These are phyloP conservation scores for Syzygium oleosum DNA, from an alignment of 345 rosid species.

Conservation along the genomic window DNA sequence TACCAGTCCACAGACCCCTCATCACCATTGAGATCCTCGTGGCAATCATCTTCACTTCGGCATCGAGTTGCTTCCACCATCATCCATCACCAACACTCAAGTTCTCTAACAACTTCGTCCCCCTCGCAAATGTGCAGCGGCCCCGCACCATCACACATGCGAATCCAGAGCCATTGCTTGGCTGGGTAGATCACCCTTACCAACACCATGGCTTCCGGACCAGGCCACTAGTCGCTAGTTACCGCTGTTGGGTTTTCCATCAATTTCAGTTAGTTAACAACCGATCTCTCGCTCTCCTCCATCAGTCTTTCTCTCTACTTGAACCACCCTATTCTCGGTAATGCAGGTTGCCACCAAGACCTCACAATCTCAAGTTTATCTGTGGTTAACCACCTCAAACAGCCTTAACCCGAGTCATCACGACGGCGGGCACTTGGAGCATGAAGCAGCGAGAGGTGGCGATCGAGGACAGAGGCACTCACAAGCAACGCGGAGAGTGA, in stretches of 20 bases:
- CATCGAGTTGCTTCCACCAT: neutral
- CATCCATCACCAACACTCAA: neutral
- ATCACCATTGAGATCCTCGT: neutral
- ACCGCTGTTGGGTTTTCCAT: neutral
- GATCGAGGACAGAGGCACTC: neutral
- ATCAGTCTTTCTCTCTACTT: neutral
- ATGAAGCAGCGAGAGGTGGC: neutral
- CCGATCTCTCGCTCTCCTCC: neutral
- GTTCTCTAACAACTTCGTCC: neutral
- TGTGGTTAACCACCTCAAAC: neutral
- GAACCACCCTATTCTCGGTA: neutral
- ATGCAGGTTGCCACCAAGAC: neutral
- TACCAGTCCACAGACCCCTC: neutral
- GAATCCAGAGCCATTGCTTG: neutral
- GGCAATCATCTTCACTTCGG: no score
- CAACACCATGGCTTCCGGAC: neutral
- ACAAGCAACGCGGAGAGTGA: neutral
- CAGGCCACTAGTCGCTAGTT: neutral
- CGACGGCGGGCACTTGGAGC: neutral
- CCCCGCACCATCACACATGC: neutral
- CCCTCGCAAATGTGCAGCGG: neutral
- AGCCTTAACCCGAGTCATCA: neutral
- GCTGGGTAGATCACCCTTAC: neutral
- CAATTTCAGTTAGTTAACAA: neutral
- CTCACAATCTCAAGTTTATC: neutral